phyloP scores from a whole-genome alignment of 208 protist genomes.

The Acanthamoeba polyphaga region DNA sequence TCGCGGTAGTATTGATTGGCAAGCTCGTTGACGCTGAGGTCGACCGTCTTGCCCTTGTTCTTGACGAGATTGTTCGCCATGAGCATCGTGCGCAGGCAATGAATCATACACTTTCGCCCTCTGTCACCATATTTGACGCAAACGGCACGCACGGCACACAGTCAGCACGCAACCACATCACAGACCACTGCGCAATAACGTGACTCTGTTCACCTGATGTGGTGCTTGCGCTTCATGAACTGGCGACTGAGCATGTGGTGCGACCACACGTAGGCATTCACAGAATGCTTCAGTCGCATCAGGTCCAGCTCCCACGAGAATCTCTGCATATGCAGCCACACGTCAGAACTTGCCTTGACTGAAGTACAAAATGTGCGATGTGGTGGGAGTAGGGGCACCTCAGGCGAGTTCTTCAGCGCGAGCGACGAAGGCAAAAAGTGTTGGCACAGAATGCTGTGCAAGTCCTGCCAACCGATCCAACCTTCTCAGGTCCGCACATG shows the following conservation, averaged over 20 bases:
- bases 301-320: constrained; percentile 29
- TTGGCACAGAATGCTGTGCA: constrained; percentile 37
- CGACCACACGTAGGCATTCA: constrained; percentile 10
- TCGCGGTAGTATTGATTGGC: constrained; percentile 22
- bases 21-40: not conserved
- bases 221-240: constrained; percentile 26
- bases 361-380: not conserved
- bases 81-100: constrained; percentile 10
- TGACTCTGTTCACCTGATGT: not conserved
- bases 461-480: not conserved
- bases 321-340: not conserved
- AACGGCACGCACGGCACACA: not conserved
- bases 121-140: not conserved
- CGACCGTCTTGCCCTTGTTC: not conserved
- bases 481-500: too few species aligned
- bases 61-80: not conserved
- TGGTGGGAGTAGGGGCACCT: not conserved
- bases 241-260: constrained; percentile 16
- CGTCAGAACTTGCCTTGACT: not conserved
- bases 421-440: not conserved
- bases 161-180: not conserved
- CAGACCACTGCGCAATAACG: not conserved
- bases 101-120: constrained; percentile 7
- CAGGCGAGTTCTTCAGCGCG: constrained; percentile 11
- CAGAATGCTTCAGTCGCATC: constrained; percentile 14